Evolutionary conservation across 768 basidiomycete genomes (phyloP), one percentile per base, ranked within the genome.

Genomic region (Kwoniella europaea): DNA sequence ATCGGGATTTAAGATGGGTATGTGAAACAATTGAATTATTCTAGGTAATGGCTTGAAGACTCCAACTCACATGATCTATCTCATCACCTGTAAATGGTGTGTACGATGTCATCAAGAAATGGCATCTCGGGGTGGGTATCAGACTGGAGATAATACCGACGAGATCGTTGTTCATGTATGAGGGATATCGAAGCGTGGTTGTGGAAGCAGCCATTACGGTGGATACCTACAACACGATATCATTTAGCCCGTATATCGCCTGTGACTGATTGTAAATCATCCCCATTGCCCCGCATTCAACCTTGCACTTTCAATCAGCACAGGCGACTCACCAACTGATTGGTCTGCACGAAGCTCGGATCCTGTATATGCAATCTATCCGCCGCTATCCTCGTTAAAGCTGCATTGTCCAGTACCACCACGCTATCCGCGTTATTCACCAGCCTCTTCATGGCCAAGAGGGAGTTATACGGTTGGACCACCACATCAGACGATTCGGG

Each of bases 131-230:
- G 3, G 96, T 98, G 2, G 96, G 96, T 74, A 99, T 98, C 63
- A 99, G 88, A 16, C 93, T 94, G 6, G 96, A 94, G 67, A 98
- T 91, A 73, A 99, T 95, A 29, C 95, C 93, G 74, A 98, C 95
- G 46, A 98, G 89, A 80, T 99, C 96, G 77, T 98, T 99, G 86
- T 98, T 98, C 95, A 98, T 98, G 84, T 98, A 98, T 61, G 94
- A 93, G 0, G 96, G 96, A 85, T 97, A 99, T 77, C 96, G 89
- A 27, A 99, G 88, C 15, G 96, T 98, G 79, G 95, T 93, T 0
- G 96, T 99, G 72, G 93, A 95, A 12, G 95, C 96, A 10, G 96
- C 92, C 89, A 99, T 98, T 53, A 98, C 96, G 0, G 97, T 98
- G 3, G 97, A 91, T 1, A 94, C 92, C 95, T 98, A 65, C 62